Base-by-base conservation (phyloP, 768 basidiomycete species). In the Mycena chlorophos region DNA sequence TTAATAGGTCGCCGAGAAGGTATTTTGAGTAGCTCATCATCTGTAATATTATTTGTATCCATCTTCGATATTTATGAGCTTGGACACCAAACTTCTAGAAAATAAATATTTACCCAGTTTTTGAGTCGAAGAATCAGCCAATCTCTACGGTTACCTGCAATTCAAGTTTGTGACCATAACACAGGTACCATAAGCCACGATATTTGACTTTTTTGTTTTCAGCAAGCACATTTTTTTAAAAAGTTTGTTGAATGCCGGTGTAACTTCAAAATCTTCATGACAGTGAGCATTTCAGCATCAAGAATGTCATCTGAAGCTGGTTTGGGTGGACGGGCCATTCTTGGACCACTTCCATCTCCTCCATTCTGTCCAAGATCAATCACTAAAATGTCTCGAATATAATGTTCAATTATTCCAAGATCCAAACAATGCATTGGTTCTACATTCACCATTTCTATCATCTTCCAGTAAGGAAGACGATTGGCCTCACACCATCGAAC, bases 341-440 rank as follows among this genome's bases (percentile, higher is more conserved):
- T 30, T 17, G 20, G 52, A 27, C 47, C 58, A 16, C 50, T 50
- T 3, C 54, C 58, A 49, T 62, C 58, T 4, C 55, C 58, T 2
- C 57, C 62, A 16, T 43, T 42, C 2, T 25, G 22, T 6, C 43
- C 55, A 19, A 65, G 29, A 48, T 70, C 63, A 22, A 70, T 65
- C 3, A 55, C 50, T 48, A 64, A 67, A 1, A 72, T 38, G 2
- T 58, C 47, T 4, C 66, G 63, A 40, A 66, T 70, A 49, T 78
- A 75, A 20, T 69, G 64, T 20, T 66, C 59, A 3, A 74, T 52
- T 1, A 68, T 42, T 5, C 73, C 71, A 1, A 77, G 67, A 34
- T 71, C 68, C 0, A 78, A 61, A 17, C 66, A 69, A 56, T 79
- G 78, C 76, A 78, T 78, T 2, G 71, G 52, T 49, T 79, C 75